Base-by-base conservation (phyloP, 441 rosid species). In the Euphorbia schlechtendalii region DNA sequence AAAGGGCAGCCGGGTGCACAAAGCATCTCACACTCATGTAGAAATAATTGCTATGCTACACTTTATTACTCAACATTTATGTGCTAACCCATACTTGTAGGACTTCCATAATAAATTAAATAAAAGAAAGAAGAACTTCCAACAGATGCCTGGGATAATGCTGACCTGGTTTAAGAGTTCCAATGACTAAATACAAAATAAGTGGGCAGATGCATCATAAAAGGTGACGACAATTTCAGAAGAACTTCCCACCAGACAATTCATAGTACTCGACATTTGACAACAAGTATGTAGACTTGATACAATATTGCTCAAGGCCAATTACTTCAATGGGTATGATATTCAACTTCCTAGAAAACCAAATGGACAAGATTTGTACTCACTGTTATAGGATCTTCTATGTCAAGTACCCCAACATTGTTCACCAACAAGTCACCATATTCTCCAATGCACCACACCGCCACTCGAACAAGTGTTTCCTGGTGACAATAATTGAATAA, bases 401-500 rank as follows among this genome's bases (percentile, higher is more conserved):
- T 65, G 70, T 83, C 76, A 76, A 95, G 92, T 91, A 92, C 74
- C 73, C 98, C 98, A 30, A 71, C 80, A 83, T 82, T 88, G 73
- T 86, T 88, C 45, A 86, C 91, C 84, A 95, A 78, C 83, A 95
- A 52, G 77, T 95, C 99, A 69, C 98, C 99, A 76, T 91, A 95
- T 80, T 95, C 99, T 72, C 99, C 99, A 61, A 95, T 81, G 85
- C 98, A 95, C 99, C 99, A 95, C 68, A 89, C 83, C 38, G 97
- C 97, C 73, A 89, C 96, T 71, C 92, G 93, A 74, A 86, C 93
- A 80, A 95, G 97, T 68, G 81, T 83, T 85, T 89, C 98, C 98
- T 92, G 77, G 61, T 66, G 65, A 54, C 61, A 67, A 49, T 67
- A 67, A 59, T 48, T 67, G 40, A 59, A 48, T 45, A 59, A 67